A percentile compares a stretch with the other conserved stretches of the same genome.
Evolutionary conservation across 2,329 filamentous ascomycete genomes (phyloP).

Genomic region (Epichloe sibirici): DNA sequence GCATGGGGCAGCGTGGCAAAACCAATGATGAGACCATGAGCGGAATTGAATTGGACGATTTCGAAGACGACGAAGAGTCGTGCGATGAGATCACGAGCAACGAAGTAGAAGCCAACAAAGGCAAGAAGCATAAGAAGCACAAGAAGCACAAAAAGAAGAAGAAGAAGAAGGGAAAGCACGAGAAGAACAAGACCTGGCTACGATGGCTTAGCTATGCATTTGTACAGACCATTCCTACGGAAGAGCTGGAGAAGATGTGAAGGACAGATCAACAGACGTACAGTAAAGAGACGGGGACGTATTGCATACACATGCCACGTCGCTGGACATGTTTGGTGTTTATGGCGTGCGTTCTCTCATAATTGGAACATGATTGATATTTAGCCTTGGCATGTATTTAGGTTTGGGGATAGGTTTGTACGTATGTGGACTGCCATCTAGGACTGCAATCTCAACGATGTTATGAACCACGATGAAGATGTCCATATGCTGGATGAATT

Average conservation of each 20-base stretch:
- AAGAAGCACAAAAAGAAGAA: constrained; percentile 25
- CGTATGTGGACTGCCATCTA: no score
- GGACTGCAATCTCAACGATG: neutral
- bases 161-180: constrained; percentile 39
- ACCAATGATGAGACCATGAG: constrained; percentile 10
- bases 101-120: constrained; percentile 28
- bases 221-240: constrained; percentile 55
- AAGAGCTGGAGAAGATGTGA: constrained; percentile 46
- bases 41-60: constrained; percentile 17
- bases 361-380: neutral
- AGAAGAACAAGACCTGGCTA: constrained; percentile 59
- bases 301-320: neutral
- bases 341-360: neutral
- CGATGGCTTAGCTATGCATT: constrained; percentile 70
- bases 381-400: neutral
- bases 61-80: constrained; percentile 13
- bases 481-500: neutral
- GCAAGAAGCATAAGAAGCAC: constrained; percentile 28
- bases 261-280: no score
- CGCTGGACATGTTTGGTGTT: neutral
- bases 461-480: neutral
- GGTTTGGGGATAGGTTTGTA: neutral
- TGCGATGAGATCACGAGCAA: constrained; percentile 9
- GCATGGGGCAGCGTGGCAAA: constrained; percentile 45
- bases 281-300: neutral